Conservation (phyloP, 2,329 filamentous ascomycete species). For the Byssoonygena ceratinophila region DNA sequence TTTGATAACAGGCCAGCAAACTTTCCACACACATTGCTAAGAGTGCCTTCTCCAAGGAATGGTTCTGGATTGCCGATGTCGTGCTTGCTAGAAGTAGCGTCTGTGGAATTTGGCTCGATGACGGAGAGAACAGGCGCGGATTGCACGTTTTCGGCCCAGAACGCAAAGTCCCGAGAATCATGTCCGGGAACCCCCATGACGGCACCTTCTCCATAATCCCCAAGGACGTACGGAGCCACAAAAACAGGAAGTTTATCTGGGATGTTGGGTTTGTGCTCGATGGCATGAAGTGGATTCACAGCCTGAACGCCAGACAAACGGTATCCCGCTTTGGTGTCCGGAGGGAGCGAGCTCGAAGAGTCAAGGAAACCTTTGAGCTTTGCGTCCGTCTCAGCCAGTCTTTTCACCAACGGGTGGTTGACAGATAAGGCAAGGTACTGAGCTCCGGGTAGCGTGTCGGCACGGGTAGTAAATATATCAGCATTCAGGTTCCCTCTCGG, state of each 20-base stretch:
- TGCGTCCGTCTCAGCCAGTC: slow-evolving; percentile 49
- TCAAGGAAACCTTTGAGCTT: slow-evolving; percentile 59
- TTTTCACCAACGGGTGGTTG: slow-evolving; percentile 57
- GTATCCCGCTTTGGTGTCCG: slow-evolving; percentile 55
- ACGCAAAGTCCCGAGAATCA: slow-evolving; percentile 65
- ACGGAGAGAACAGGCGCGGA: slow-evolving; percentile 54
- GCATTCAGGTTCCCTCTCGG: slow-evolving; percentile 37
- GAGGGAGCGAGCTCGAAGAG: slow-evolving; percentile 42
- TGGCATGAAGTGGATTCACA: slow-evolving; percentile 52
- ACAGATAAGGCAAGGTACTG: slow-evolving; percentile 74
- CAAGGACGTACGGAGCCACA: slow-evolving; percentile 73
- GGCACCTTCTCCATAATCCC: slow-evolving; percentile 75
- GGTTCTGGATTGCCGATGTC: slow-evolving; percentile 30
- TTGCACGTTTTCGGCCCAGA: slow-evolving; percentile 62
- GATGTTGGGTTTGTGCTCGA: slow-evolving; percentile 40
- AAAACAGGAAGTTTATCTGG: slow-evolving; percentile 56
- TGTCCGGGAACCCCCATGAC: slow-evolving; percentile 90
- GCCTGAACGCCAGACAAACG: slow-evolving; percentile 52
- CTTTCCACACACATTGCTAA: slow-evolving; percentile 55
- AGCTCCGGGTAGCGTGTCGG: slow-evolving; percentile 77
- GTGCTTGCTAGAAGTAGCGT: slow-evolving; percentile 27
- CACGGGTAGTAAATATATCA: slow-evolving; percentile 71
- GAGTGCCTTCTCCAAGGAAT: slow-evolving; percentile 54
- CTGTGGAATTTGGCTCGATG: slow-evolving; percentile 39
- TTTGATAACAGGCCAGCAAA: slow-evolving; percentile 55